Evolutionary conservation across 306 rosid species (phyloP).

Genomic region (Argentina anserina): DNA sequence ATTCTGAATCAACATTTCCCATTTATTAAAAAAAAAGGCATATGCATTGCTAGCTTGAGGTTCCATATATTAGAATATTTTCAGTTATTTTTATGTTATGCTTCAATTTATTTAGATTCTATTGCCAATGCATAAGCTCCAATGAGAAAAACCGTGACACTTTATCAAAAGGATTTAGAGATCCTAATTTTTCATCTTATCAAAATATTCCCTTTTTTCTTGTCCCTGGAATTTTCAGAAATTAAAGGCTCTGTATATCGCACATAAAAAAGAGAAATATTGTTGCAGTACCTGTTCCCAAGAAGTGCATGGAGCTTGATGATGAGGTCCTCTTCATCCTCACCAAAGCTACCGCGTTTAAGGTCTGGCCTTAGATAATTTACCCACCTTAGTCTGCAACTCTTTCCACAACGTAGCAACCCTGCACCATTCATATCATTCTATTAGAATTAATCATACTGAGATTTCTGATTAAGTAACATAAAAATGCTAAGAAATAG

Average conservation of each 20-base stretch:
- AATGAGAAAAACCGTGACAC: not conserved
- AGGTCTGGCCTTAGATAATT: constrained; percentile 72
- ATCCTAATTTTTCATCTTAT: not conserved
- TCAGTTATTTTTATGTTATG: not conserved
- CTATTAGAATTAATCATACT: not conserved
- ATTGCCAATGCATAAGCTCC: not conserved
- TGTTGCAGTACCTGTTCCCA: constrained; percentile 57
- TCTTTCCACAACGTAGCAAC: constrained; percentile 69
- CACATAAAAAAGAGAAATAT: not conserved
- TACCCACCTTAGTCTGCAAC: constrained; percentile 74
- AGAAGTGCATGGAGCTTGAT: constrained; percentile 67
- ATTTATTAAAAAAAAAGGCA: not conserved
- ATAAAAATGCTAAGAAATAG: not conserved
- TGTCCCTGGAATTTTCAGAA: not conserved
- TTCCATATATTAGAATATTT: not conserved
- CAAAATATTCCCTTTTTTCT: not conserved
- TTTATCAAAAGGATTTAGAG: not conserved
- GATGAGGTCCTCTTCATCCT: constrained; percentile 71
- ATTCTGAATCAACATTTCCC: not conserved
- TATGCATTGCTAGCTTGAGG: not conserved
- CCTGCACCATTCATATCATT: constrained; percentile 27
- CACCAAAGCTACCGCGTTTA: constrained; percentile 70
- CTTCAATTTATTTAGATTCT: constrained; percentile 4
- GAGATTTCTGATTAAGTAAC: not conserved
- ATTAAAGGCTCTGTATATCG: not conserved